Evolutionary conservation across 1,284 basidiomycete genomes (phyloP), one percentile per base, ranked within the genome.

Genomic region (Exobasidium rhododendri): DNA sequence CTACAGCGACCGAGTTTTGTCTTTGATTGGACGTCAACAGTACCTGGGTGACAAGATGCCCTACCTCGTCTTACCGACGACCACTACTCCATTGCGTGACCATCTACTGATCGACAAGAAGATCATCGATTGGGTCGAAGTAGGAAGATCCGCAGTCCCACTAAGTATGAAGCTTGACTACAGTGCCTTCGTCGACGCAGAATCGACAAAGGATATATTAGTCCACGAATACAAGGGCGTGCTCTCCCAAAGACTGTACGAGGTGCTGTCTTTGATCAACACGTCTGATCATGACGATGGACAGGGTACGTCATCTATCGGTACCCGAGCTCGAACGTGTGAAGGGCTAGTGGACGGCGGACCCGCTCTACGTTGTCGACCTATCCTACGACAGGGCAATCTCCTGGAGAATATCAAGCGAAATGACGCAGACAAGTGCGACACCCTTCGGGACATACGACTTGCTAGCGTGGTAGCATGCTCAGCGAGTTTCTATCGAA

Each of bases 51-150:
- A 50, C 13, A 13, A 26, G 13, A 24, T 50, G 26, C 47, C 47
- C 13, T 50, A 50, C 26, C 47, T 50, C 47, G 28, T 50, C 24
- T 50, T 50, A 50, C 47, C 47, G 24, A 26, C 24, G 28, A 20
- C 3, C 4, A 45, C 17, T 4, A n/a, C n/a, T n/a, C 35, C 35
- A 17, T 7, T 7, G 7, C 10, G 7, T 10, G 35, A 10, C 35
- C 10, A 40, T 40, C 10, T 17, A 40, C 7, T 10, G 35, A 17
- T 17, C 7, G 17, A 17, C 17, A 26, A 50, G 14, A 26, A 26
- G 4, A 5, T 24, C 14, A 4, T 50, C 14, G 47, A 50, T 26
- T 50, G 47, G 47, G 47, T 24, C 14, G 47, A 28, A 50, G 13
- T 50, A 2, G n/a, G 28, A 20, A 17, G 47, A 50, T 3, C 4